Percentiles rank a stretch among this genome's conserved stretches.
These are phyloP conservation scores for Tetracladium setigerum DNA, from an alignment of 495 filamentous ascomycete genomes.

Conservation along the genomic window DNA sequence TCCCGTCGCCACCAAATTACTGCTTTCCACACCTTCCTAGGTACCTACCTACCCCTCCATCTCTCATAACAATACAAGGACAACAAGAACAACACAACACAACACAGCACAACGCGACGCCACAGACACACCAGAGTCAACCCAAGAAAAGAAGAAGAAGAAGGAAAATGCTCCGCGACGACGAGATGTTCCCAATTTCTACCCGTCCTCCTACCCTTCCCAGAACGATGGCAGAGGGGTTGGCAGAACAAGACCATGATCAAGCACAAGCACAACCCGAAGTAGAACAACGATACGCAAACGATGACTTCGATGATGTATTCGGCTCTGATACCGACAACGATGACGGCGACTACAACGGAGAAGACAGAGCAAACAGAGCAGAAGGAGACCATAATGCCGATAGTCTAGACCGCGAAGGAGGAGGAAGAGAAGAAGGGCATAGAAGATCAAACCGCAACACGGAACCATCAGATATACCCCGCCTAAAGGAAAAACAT, in stretches of 20 bases:
- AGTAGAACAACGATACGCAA: slow-evolving; percentile 1
- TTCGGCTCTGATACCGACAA: slow-evolving; percentile 20
- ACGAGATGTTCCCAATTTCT: background rate
- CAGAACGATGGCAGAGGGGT: too few species aligned
- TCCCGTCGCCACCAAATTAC: too few species aligned
- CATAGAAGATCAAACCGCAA: slow-evolving; percentile 1
- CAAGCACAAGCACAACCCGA: background rate
- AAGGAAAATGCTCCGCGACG: slow-evolving; percentile 5
- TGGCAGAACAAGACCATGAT: too few species aligned
- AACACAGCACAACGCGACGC: too few species aligned
- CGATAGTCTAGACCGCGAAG: background rate
- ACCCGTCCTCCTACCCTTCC: background rate
- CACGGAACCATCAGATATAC: slow-evolving; percentile 57
- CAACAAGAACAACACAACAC: too few species aligned
- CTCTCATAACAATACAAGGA: too few species aligned
- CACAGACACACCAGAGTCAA: too few species aligned
- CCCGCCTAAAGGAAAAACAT: slow-evolving; percentile 67
- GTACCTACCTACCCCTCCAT: too few species aligned
- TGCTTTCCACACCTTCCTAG: too few species aligned
- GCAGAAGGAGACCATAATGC: background rate
- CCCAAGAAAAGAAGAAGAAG: too few species aligned
- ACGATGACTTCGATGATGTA: slow-evolving; percentile 21
- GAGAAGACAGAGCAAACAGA: background rate
- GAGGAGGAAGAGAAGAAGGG: background rate
- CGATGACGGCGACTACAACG: slow-evolving; percentile 1